Evolutionary conservation across 2,329 filamentous ascomycete species (phyloP).

Genomic region (Aureobasidium pullulans): DNA sequence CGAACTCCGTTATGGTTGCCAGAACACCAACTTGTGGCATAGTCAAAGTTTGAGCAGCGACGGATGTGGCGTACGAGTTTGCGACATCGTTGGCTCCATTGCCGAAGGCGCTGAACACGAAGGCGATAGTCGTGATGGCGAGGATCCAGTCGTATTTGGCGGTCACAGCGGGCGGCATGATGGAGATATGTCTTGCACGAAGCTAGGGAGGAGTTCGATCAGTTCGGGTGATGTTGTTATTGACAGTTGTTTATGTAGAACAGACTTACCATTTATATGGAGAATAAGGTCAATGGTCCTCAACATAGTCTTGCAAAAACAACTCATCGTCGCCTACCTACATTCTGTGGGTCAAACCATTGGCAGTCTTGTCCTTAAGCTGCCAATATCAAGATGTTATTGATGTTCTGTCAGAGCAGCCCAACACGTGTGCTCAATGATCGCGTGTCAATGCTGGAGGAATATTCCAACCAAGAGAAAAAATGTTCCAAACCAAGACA

Average conservation of each 20-base stretch:
- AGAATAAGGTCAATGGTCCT: neutral
- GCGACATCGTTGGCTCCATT: slow-evolving; percentile 36
- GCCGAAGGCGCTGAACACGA: neutral
- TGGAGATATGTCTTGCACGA: neutral
- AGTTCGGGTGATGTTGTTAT: too few species aligned
- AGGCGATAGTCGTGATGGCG: neutral
- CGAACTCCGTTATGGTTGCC: slow-evolving; percentile 43
- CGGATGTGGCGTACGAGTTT: slow-evolving; percentile 44
- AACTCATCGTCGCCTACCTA: neutral
- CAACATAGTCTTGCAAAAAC: neutral
- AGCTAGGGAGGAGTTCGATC: neutral
- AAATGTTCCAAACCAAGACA: neutral
- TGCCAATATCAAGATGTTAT: neutral
- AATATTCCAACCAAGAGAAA: neutral
- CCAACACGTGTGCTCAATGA: neutral
- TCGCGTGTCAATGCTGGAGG: neutral
- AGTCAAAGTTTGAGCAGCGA: slow-evolving; percentile 35
- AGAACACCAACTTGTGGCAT: slow-evolving; percentile 39
- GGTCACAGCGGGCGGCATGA: neutral
- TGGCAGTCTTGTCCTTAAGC: neutral
- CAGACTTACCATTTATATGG: neutral
- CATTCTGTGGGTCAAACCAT: neutral
- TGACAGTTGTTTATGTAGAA: too few species aligned
- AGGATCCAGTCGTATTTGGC: neutral
- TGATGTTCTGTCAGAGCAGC: neutral